Percentiles rank a stretch among this genome's conserved stretches.
Conservation (phyloP, 2,329 filamentous ascomycete genomes). For the Alternaria tenuissima region DNA sequence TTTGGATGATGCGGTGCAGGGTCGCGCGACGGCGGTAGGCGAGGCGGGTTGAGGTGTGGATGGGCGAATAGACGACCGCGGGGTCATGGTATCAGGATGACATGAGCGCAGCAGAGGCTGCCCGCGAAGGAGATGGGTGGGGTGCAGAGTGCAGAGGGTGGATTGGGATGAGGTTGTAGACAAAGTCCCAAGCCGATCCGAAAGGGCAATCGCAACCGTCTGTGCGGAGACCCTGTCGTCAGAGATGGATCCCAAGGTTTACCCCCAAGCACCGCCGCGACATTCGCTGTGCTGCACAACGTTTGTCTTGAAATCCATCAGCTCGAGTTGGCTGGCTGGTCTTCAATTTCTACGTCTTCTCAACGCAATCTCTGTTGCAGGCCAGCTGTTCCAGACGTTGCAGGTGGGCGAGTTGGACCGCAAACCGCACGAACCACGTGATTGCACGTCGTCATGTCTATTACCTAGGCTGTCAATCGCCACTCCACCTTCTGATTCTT, state of each 20-base stretch:
- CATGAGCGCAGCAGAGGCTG: conserved; percentile 45
- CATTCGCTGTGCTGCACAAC: background rate
- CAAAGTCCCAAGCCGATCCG: conserved; percentile 23
- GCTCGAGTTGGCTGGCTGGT: too few relatives aligned
- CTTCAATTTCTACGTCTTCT: too few relatives aligned
- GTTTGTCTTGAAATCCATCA: background rate
- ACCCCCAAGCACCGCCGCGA: background rate
- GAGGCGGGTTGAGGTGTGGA: conserved; percentile 24
- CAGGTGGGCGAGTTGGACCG: background rate
- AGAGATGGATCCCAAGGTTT: conserved; percentile 1
- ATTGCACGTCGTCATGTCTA: conserved; percentile 7
- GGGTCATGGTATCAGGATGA: conserved; percentile 48
- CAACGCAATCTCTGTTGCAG: background rate
- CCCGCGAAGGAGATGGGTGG: conserved; percentile 26
- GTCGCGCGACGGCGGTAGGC: conserved; percentile 40
- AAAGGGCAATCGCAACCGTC: conserved; percentile 15
- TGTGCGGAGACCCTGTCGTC: conserved; percentile 22
- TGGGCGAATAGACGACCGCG: conserved; percentile 32
- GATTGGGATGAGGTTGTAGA: conserved; percentile 21
- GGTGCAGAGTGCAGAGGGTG: conserved; percentile 14
- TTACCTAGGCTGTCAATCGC: conserved; percentile 5
- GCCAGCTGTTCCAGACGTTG: background rate
- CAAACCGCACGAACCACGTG: conserved; percentile 3
- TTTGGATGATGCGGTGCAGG: conserved; percentile 31
- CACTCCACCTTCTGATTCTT: conserved; percentile 17